phyloP scores from a whole-genome alignment of 1,284 basidiomycete species.

The Melampsora larici-populina region DNA sequence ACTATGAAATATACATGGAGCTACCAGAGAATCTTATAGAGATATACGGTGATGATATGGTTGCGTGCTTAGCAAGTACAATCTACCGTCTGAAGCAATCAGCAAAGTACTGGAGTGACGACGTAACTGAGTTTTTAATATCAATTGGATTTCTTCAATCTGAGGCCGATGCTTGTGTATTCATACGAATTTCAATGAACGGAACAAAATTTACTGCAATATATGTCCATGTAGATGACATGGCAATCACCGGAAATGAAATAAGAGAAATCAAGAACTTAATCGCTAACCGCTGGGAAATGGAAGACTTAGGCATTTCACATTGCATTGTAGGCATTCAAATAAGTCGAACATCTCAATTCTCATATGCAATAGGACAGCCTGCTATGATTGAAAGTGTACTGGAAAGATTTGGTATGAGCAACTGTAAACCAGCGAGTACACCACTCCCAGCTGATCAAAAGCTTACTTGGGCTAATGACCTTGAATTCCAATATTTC shows the following conservation, averaged over 20 bases:
- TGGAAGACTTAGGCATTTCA: not conserved
- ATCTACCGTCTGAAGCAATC: constrained; percentile 2
- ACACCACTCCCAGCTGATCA: no score
- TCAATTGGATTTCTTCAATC: not conserved
- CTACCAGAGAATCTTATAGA: not conserved
- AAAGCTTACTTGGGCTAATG: not conserved
- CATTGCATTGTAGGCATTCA: not conserved
- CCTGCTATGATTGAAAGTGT: no score
- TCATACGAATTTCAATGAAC: not conserved
- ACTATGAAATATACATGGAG: not conserved
- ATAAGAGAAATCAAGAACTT: not conserved
- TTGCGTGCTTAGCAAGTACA: not conserved
- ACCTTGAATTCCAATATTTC: not conserved
- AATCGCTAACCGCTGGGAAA: not conserved
- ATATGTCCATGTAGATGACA: no score
- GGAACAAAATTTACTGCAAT: no score
- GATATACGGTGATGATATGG: not conserved
- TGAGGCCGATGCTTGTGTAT: not conserved
- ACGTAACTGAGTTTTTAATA: not conserved
- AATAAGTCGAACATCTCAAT: not conserved
- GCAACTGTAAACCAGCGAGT: no score
- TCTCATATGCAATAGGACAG: not conserved
- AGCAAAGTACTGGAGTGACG: not conserved
- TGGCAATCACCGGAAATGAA: not conserved
- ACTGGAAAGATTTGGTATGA: not conserved